A percentile compares a stretch with the other conserved stretches of the same genome.
Conservation (phyloP, 352 stramenopile genomes). For the Pythium inflatum region DNA sequence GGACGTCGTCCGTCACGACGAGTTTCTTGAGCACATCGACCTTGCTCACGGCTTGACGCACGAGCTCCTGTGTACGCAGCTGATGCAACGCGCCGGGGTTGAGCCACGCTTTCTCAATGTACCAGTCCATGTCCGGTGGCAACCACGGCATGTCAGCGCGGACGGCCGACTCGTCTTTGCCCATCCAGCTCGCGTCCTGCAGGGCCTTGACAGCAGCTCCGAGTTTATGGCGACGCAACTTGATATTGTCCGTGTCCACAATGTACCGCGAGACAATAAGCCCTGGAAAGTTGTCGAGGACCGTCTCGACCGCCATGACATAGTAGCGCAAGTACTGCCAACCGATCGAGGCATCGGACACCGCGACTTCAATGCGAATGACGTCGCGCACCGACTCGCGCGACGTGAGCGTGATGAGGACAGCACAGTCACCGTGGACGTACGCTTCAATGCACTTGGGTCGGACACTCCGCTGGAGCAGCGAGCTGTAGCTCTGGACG, state of each 20-base stretch:
- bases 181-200: slow-evolving; percentile 20
- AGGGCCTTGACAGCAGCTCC: slow-evolving; percentile 3
- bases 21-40: slow-evolving; percentile 22
- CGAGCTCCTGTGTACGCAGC: slow-evolving; percentile 17
- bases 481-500: slow-evolving; percentile 32
- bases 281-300: slow-evolving; percentile 28
- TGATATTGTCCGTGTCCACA: neutral
- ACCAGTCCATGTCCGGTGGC: slow-evolving; percentile 24
- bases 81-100: slow-evolving; percentile 5
- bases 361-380: slow-evolving; percentile 30
- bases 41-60: slow-evolving; percentile 15
- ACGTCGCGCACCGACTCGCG: slow-evolving; percentile 8
- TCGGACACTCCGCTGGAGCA: slow-evolving; percentile 17
- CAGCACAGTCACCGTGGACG: slow-evolving; percentile 14
- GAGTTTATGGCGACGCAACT: neutral
- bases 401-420: slow-evolving; percentile 5
- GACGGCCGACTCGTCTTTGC: slow-evolving; percentile 8
- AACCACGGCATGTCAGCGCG: slow-evolving; percentile 14
- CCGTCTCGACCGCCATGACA: slow-evolving; percentile 30
- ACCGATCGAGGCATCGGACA: neutral
- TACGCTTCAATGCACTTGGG: slow-evolving; percentile 27
- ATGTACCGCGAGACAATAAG: slow-evolving; percentile 23
- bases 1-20: slow-evolving; percentile 13
- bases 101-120: slow-evolving; percentile 16
- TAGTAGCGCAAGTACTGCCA: slow-evolving; percentile 28